Percentiles rank a stretch among this genome's conserved stretches.
phyloP scores from a whole-genome alignment of 441 rosid genomes.

The Breynia disticha region DNA sequence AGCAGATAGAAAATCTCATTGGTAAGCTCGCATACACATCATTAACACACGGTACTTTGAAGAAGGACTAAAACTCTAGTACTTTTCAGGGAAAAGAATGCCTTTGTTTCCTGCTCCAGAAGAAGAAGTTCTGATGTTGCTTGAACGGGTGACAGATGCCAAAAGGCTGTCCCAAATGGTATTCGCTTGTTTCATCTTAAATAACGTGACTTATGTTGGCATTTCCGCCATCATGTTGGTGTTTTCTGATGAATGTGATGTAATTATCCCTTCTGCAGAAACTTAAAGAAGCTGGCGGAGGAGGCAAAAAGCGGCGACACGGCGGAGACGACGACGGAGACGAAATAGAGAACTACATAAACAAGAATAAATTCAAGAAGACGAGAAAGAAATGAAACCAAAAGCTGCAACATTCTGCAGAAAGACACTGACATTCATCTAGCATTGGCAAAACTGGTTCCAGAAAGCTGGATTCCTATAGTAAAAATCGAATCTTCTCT shows the following conservation, averaged over 20 bases:
- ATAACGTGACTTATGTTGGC: no score
- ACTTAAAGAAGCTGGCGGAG: slow-evolving; percentile 37
- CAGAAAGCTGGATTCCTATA: no score
- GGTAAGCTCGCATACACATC: slow-evolving; percentile 32
- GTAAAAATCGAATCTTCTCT: no score
- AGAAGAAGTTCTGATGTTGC: slow-evolving; percentile 67
- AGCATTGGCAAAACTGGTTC: no score
- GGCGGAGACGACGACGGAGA: slow-evolving; percentile 48
- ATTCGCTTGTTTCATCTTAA: slow-evolving; percentile 14
- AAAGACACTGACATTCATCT: no score
- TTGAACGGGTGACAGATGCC: slow-evolving; percentile 70
- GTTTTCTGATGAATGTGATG: no score
- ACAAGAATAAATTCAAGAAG: slow-evolving; percentile 37
- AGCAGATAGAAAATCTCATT: slow-evolving; percentile 80
- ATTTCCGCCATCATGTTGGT: no score
- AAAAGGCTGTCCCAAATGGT: slow-evolving; percentile 62
- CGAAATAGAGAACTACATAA: slow-evolving; percentile 47
- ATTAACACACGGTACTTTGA: neutral
- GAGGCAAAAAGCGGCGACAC: slow-evolving; percentile 34
- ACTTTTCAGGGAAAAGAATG: slow-evolving; percentile 54
- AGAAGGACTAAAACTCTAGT: slow-evolving; percentile 4
- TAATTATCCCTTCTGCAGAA: slow-evolving; percentile 22
- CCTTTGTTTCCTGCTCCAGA: slow-evolving; percentile 62
- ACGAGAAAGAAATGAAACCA: slow-evolving; percentile 15
- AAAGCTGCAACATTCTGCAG: neutral